These are phyloP conservation scores for Hortiboletus campestris DNA, from an alignment of 768 basidiomycete genomes.

Conservation along the genomic window DNA sequence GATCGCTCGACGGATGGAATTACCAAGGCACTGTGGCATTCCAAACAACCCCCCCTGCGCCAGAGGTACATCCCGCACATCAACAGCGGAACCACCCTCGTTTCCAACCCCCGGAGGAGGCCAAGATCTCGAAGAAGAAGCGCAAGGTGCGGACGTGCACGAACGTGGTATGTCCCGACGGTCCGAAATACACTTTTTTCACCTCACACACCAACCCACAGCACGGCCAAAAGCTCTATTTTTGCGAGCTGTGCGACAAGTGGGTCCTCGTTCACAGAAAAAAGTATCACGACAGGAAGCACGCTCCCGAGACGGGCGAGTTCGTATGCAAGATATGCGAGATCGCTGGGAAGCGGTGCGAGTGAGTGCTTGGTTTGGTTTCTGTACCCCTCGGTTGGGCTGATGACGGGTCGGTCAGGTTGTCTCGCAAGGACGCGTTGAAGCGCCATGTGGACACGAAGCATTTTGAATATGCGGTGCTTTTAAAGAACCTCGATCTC, in stretches of 20 bases:
- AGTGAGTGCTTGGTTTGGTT: neutral
- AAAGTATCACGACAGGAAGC: neutral
- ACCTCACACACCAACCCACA: neutral
- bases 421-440: neutral
- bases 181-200: neutral
- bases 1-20: neutral
- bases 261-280: neutral
- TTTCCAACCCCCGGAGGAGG: no score
- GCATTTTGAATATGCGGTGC: neutral
- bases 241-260: neutral
- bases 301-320: neutral
- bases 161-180: neutral
- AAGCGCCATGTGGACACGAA: neutral
- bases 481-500: neutral
- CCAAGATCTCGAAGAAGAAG: no score
- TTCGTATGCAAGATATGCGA: neutral
- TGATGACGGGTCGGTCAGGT: neutral
- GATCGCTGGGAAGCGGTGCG: neutral
- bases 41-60: neutral
- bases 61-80: neutral
- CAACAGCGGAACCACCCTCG: neutral
- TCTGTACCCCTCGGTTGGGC: neutral
- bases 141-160: no score
- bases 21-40: neutral
- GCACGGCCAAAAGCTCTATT: neutral